Evolutionary conservation across 106 monocot genomes (phyloP), one percentile per base, ranked within the genome.

Genomic region (Gastrodia elata): DNA sequence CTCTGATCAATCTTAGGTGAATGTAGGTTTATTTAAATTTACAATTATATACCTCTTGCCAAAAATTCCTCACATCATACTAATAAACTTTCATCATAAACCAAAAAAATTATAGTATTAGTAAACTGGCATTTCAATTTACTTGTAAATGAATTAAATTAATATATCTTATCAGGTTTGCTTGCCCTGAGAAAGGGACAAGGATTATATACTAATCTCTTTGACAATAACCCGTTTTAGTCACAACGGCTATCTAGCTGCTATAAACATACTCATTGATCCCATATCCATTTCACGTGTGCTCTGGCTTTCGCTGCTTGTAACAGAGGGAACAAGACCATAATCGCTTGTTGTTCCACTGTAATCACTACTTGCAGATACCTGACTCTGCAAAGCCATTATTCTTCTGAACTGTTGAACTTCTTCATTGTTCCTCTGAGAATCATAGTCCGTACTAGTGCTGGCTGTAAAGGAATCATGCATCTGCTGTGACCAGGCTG

Each of bases 341-440:
- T 79, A 86, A 58, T 87, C 87, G n/a, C 83, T 87, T 10, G 80
- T 80, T 8, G 75, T 65, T 24, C 56, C 75, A 70, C 87, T 87
- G 78, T 75, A 83, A 35, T 83, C 78, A 42, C 81, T 78, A 38
- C 86, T 80, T 4, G 64, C 26, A 55, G 58, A 52, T 5, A 72
- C 74, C 3, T 59, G 42, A 36, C 57, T 80, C 2, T 34, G 65
- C 36, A 83, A 49, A 28, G 83, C 87, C 77, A 87, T 73, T n/a
- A n/a, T n/a, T 67, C 43, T 78, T 64, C 78, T 83, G 68, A 87
- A 72, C 42, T 39, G 55, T 1, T 61, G 76, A 42, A 77, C 20
- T 73, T 72, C 70, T 34, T 76, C 71, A 65, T 81, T 59, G 76
- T 81, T 34, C 52, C 76, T 73, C 2, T 28, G 69, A 7, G 77